Evolutionary conservation across 2,329 filamentous ascomycete genomes (phyloP), one percentile per base, ranked within the genome.

Genomic region (Sarocladium brachiariae): DNA sequence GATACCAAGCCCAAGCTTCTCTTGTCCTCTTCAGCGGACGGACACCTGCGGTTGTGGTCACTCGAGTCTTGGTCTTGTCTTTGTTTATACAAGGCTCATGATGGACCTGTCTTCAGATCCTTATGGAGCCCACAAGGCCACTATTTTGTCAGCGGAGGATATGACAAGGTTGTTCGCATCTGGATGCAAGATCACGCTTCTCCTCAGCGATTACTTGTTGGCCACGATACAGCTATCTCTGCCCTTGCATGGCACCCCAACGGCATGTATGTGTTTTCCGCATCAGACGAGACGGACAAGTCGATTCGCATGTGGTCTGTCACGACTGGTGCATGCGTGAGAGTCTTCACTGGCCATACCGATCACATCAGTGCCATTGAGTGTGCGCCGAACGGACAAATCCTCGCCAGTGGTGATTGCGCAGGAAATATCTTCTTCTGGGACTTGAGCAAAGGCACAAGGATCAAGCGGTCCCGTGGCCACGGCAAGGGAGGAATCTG

Each of bases 231-330:
- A 18, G 86, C 89, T 58, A 88, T 96, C n/a, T 95, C 95, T 49
- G 83, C 84, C 38, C 77, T 96, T n/a, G 77, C 87, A 13, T 99
- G 93, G 83, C 93, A 99, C 61, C 89, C 92, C 0, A 99, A 99
- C 63, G 89, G 89, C 16, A 82, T 87, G 5, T 99, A 97, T 60
- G 74, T 96, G 39, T 96, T 99, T 67, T 96, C 93, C 0, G 90
- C 87, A 3, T 95, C 89, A 11, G 87, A 87, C 57, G 91, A 84
- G 62, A 80, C 76, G 6, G 82, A 99, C 67, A 92, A 92, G 66
- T 93, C 90, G 0, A 88, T 97, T 30, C 85, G 93, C 25, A 97
- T 99, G 92, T 99, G 93, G 93, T 85, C 90, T 9, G 81, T 96
- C n/a, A 79, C 83, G 10, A 92, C 86, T 8, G 93, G 93, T 24